Percentiles rank a stretch among this genome's conserved stretches.
Conservation (phyloP, 371 early-diverging fungal genomes). For the Blakeslea trispora region DNA sequence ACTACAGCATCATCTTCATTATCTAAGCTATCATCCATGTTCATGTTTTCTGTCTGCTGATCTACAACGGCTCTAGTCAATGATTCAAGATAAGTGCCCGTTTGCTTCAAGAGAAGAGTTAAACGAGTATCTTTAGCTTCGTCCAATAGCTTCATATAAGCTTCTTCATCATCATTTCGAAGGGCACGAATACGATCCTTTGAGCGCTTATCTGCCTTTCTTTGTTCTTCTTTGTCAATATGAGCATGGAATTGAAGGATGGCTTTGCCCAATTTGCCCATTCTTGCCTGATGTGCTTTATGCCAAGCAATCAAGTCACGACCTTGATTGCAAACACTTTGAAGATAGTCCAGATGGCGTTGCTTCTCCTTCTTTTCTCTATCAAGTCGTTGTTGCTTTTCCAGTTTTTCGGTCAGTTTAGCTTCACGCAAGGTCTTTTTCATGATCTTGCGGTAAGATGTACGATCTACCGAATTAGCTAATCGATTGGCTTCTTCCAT, state of each 20-base stretch:
- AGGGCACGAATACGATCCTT: conserved; percentile 96
- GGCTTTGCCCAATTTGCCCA: conserved; percentile 74
- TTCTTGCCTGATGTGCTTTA: conserved; percentile 58
- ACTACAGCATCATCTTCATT: conserved; percentile 61
- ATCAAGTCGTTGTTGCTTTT: conserved; percentile 82
- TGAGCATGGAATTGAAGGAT: conserved; percentile 79
- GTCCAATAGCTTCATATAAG: conserved; percentile 93
- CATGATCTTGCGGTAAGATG: conserved; percentile 81
- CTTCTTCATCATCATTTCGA: conserved; percentile 95
- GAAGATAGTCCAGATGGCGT: conserved; percentile 77
- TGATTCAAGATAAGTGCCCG: conserved; percentile 81
- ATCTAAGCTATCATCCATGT: conserved; percentile 10
- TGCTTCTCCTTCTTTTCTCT: conserved; percentile 84
- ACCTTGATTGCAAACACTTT: conserved; percentile 77
- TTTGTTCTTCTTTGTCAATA: conserved; percentile 92
- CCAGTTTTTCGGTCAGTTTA: conserved; percentile 83
- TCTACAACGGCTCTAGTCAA: conserved; percentile 72
- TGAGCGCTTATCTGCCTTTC: conserved; percentile 76
- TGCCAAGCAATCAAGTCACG: conserved; percentile 60
- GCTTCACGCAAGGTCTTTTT: conserved; percentile 87
- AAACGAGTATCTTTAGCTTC: conserved; percentile 96
- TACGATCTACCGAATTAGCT: conserved; percentile 77
- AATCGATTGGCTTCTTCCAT: conserved; percentile 72
- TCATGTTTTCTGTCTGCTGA: conserved; percentile 71
- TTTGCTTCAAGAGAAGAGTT: conserved; percentile 87